Evolutionary conservation across 352 stramenopile species (phyloP), one percentile per base, ranked within the genome.

Genomic region (Phytophthora fragariaefolia): DNA sequence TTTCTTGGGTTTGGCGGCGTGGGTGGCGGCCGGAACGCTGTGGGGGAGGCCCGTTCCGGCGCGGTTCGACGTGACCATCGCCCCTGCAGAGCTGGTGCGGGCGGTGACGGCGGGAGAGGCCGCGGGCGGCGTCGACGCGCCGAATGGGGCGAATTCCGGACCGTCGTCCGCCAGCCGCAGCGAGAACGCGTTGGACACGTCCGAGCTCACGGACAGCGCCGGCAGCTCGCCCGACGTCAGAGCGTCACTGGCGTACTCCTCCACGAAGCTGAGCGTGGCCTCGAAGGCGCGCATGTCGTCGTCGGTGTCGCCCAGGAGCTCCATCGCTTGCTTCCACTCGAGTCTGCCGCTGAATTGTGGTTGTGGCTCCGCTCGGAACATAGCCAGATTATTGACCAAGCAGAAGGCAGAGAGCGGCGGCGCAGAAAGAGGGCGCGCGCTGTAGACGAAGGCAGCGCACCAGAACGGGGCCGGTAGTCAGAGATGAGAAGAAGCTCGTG

Each of bases 261-360:
- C 64, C 48, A 76, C 54, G 48, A 76, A 76, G 63, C 51, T 70
- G 18, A 76, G 53, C 42, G 64, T 71, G 4, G 69, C 69, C 48
- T 68, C 64, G 42, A 76, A 73, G 8, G 66, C 66, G 40, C 59
- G 64, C 57, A 68, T 71, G 28, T 69, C 69, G 45, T 70, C 69
- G 18, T 76, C 64, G 18, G 32, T 47, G 7, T 46, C 51, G n/a
- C 55, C 61, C 24, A 65, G 24, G 12, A 74, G 45, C 62, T 70
- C 62, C 62, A 72, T 75, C n/a, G n/a, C n/a, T n/a, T n/a, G n/a
- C n/a, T 56, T 63, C 66, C 52, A 69, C 27, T 62, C 46, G 59
- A 24, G 51, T 17, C 27, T 55, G 22, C 18, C 47, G 40, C 59
- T 60, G 38, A 63, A 51, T 63, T 57, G 60, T 69, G 61, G 52